Base-by-base conservation (phyloP, 768 basidiomycete species). In the Inosperma sp. region DNA sequence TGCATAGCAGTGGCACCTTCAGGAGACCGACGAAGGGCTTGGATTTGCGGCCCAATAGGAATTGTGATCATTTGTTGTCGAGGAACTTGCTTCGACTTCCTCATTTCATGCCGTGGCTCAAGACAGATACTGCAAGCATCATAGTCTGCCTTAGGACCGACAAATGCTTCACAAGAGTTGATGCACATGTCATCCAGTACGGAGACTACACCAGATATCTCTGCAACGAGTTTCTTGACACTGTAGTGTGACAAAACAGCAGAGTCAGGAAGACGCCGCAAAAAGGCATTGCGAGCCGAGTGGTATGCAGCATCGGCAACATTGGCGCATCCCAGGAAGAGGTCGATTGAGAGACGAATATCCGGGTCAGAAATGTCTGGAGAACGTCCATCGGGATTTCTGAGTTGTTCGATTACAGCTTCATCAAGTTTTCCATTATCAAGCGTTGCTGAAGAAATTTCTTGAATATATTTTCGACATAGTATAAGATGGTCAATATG, bases 111-210 rank as follows among this genome's bases (percentile, higher is more conserved):
- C 1, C 62, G 64, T 5, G 59, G 34, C 48, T 62, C 48, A 0
- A 41, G 42, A 42, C 72, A 74, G 3, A 37, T 48, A 0, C 54
- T 49, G 44, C 71, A 73, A 0, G 14, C 53, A 51, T 30, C 59
- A 0, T 60, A 48, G 3, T 58, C 22, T 0, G 35, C 35, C 14
- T 58, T 68, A 0, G 67, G 59, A 5, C 59, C 65, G 0, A 69
- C 73, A 47, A 62, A 79, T 1, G 68, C 70, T n/a, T 66, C 26
- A 50, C 77, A 78, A 0, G 66, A 63, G 6, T 74, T 66, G 0
- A 62, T 53, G 33, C 76, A 79, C 73, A 78, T 78, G 50, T 77
- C 65, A 5, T 65, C 42, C 0, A 42, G 9, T 2, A 77, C 40
- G 0, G 69, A 51, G 9, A 65, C 49, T 8, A 79, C 57, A 0